Conservation (phyloP, 495 filamentous ascomycete species). For the Penicillium ucsense region DNA sequence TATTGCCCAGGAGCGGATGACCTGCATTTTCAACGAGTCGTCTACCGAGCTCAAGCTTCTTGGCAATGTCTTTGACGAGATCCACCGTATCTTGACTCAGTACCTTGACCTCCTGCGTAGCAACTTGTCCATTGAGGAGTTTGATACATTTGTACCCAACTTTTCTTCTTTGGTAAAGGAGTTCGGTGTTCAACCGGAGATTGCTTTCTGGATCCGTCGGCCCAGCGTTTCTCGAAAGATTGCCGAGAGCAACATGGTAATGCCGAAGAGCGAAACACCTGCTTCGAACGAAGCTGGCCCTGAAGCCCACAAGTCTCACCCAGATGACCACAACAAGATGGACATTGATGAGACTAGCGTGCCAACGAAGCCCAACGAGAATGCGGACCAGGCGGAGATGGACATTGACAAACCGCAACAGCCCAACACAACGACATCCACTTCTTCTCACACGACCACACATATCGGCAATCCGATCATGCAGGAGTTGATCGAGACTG, state of each 20-base stretch:
- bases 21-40: slow-evolving; percentile 61
- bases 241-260: slow-evolving; percentile 30
- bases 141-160: slow-evolving; percentile 71
- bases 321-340: slow-evolving; percentile 21
- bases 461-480: slow-evolving; percentile 63
- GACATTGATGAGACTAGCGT: slow-evolving; percentile 24
- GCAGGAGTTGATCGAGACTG: slow-evolving; percentile 59
- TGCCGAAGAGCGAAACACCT: slow-evolving; percentile 14
- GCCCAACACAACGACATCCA: background rate
- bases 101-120: slow-evolving; percentile 82
- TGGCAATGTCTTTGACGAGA: slow-evolving; percentile 78
- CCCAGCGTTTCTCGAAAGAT: slow-evolving; percentile 53
- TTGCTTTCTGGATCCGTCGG: slow-evolving; percentile 84
- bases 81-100: slow-evolving; percentile 72
- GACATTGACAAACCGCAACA: slow-evolving; percentile 30
- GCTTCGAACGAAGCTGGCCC: slow-evolving; percentile 13
- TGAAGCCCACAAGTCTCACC: slow-evolving; percentile 12
- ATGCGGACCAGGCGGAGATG: slow-evolving; percentile 17
- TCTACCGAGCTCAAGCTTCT: slow-evolving; percentile 71
- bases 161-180: slow-evolving; percentile 63
- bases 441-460: slow-evolving; percentile 5
- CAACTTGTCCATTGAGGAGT: slow-evolving; percentile 66
- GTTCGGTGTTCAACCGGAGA: slow-evolving; percentile 67
- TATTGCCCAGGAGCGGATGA: slow-evolving; percentile 80
- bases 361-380: slow-evolving; percentile 7